These are phyloP conservation scores for Pichia sp. DNA, from an alignment of 1,139 yeast species.

Conservation along the genomic window DNA sequence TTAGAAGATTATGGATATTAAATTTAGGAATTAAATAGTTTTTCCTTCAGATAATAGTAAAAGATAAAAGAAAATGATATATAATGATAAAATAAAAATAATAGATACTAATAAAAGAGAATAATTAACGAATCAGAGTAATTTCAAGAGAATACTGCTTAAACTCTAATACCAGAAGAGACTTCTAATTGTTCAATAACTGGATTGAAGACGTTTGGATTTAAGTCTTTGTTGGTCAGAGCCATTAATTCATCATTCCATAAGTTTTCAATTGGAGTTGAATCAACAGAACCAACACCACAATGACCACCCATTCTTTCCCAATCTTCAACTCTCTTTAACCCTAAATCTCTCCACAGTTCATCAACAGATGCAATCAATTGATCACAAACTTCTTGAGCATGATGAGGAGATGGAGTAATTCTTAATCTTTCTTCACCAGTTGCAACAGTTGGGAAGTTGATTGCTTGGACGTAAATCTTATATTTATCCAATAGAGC, in stretches of 20 bases:
- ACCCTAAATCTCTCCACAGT: constrained; percentile 66
- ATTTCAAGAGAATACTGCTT: not conserved
- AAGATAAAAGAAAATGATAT: not conserved
- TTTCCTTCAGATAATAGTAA: not conserved
- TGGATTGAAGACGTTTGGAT: constrained; percentile 59
- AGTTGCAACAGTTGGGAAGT: constrained; percentile 94
- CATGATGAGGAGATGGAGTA: constrained; percentile 98
- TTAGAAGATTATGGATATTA: not conserved
- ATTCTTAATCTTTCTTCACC: constrained; percentile 95
- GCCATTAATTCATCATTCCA: constrained; percentile 82
- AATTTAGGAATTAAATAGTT: not conserved
- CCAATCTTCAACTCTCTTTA: constrained; percentile 79
- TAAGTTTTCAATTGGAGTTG: constrained; percentile 41
- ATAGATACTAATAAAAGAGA: not conserved
- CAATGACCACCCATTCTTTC: constrained; percentile 73
- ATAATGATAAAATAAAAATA: not conserved
- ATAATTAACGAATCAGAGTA: not conserved
- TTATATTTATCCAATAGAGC: constrained; percentile 73
- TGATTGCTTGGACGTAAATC: constrained; percentile 95
- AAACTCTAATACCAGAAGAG: constrained; percentile 51
- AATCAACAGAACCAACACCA: constrained; percentile 65
- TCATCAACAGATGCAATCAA: constrained; percentile 73
- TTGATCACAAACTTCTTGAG: constrained; percentile 64
- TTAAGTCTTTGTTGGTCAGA: constrained; percentile 55
- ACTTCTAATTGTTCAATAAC: constrained; percentile 54